These are phyloP conservation scores for Corallochytrium limacisporum DNA, from an alignment of 78 protist species.

Conservation along the genomic window DNA sequence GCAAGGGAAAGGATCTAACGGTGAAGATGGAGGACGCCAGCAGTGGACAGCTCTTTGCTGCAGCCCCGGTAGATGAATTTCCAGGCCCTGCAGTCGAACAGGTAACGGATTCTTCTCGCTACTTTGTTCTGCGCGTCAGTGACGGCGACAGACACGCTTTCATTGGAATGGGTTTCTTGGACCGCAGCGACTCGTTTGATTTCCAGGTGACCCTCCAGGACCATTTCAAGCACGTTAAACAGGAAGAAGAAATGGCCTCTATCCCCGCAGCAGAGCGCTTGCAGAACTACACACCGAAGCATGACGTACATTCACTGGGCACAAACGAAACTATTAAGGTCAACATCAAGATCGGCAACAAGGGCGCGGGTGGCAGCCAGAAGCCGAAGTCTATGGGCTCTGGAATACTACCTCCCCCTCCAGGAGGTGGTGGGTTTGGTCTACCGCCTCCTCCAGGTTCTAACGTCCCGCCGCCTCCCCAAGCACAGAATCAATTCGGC, in stretches of 20 bases:
- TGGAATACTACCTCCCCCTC: too few species aligned
- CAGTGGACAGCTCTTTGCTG: slow-evolving; percentile 17
- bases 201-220: slow-evolving; percentile 59
- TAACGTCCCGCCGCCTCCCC: too few species aligned
- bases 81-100: neutral
- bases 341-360: too few species aligned
- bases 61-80: neutral
- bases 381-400: too few species aligned
- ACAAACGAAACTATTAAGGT: too few species aligned
- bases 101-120: slow-evolving; percentile 8
- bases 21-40: neutral
- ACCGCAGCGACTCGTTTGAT: slow-evolving; percentile 53
- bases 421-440: too few species aligned
- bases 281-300: too few species aligned
- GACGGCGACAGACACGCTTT: slow-evolving; percentile 44
- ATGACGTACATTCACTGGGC: too few species aligned
- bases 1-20: neutral
- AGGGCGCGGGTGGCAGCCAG: too few species aligned
- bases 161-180: slow-evolving; percentile 61
- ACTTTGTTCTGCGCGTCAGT: slow-evolving; percentile 11
- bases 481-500: too few species aligned
- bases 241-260: neutral
- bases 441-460: too few species aligned
- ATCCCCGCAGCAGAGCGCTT: too few species aligned
- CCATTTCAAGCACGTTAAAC: slow-evolving; percentile 25